Evolutionary conservation across 2,329 filamentous ascomycete species (phyloP).

Genomic region (Trichoderma breve): DNA sequence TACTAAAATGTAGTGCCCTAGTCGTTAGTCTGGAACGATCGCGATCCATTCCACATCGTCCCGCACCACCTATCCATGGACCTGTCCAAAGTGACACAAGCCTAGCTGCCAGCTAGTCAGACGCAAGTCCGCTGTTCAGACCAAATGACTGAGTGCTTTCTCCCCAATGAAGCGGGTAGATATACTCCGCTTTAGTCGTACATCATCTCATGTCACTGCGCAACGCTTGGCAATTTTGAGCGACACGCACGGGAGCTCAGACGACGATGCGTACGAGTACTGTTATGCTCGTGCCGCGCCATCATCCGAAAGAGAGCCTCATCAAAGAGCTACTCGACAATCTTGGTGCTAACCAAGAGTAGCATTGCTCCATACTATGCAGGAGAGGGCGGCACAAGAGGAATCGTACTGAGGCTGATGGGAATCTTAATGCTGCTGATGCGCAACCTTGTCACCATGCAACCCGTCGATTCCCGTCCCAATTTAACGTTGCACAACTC

Average conservation of each 20-base stretch:
- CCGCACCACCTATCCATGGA: background rate
- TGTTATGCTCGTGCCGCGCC: background rate
- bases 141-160: background rate
- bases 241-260: background rate
- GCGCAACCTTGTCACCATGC: constrained; percentile 13
- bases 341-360: background rate
- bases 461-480: constrained; percentile 13
- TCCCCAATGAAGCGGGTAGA: background rate
- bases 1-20: background rate
- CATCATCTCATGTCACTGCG: background rate
- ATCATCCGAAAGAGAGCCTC: background rate
- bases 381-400: background rate
- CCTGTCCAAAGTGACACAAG: background rate
- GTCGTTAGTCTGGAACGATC: background rate
- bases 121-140: background rate
- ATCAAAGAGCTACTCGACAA: background rate
- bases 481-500: background rate
- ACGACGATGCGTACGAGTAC: background rate
- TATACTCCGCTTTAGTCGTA: background rate
- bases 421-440: background rate
- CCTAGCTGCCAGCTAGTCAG: background rate
- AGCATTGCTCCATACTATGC: background rate
- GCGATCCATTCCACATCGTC: background rate
- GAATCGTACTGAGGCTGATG: background rate
- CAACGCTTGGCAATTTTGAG: background rate